Base-by-base conservation (phyloP, 768 basidiomycete genomes). In the Collybiopsis luxurians region DNA sequence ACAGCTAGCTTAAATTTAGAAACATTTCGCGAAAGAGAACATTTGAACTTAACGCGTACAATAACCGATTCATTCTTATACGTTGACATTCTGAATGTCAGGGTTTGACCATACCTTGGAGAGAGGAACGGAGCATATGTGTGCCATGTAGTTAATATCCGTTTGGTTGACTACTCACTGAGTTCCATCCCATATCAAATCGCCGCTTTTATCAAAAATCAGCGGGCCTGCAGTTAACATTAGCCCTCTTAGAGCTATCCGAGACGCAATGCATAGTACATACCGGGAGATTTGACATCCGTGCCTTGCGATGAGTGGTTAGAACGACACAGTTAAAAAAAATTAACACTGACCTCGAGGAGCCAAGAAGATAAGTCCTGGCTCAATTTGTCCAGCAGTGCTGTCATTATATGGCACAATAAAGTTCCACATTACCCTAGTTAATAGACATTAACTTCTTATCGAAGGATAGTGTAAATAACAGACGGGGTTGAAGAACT, bases 161-260 rank as follows among this genome's bases (percentile, higher is more conserved):
- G 5, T 15, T 42, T 21, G 40, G 4, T 42, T 13, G 6, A 21
- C 6, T 42, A n/a, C 50, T 39, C 24, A 51, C 53, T 44, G 40
- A 13, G 53, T 43, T 30, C 53, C 53, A 44, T 54, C 53, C 53
- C 53, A 54, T 31, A 54, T n/a, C 4, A 54, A 27, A 43, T 42
- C 9, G 15, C 53, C 53, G 27, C 4, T 44, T 44, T 54, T 42
- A 26, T 54, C 53, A 23, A 28, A 54, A 11, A 54, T 54, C 13
- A 45, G 11, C 0, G 40, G 39, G 10, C 31, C 31, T 34, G 31
- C 13, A 34, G 6, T 34, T 13, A 34, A 13, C 31, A 5, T 34
- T 5, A 34, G 31, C 31, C 13, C 31, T 34, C 31, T 34, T 34
- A 5, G 13, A 13, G 5, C n/a, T 34, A 34, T 34, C 31, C 31